These are phyloP conservation scores for Metarhizium sp. DNA, from an alignment of 2,329 filamentous ascomycete genomes.

Conservation along the genomic window DNA sequence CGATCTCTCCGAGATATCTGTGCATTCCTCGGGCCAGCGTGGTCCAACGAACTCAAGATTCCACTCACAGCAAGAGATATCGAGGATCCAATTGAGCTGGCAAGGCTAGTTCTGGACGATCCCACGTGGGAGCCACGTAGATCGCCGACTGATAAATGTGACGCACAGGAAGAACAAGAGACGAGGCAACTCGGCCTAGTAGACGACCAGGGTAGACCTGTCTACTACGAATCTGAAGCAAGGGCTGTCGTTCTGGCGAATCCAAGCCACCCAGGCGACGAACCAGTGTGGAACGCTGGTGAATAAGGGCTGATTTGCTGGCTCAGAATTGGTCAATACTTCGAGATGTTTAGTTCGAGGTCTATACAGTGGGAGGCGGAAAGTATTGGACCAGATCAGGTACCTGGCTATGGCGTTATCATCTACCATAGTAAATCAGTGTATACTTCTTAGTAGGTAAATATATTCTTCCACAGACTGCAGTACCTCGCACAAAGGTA, in stretches of 20 bases:
- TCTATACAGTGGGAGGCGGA: not conserved
- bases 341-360: not conserved
- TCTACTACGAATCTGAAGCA: not conserved
- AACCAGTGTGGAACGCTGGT: slow-evolving; percentile 2
- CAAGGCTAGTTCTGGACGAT: slow-evolving; percentile 34
- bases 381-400: too few relatives aligned
- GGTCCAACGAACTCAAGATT: slow-evolving; percentile 17
- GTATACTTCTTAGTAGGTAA: too few relatives aligned
- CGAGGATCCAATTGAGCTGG: slow-evolving; percentile 25
- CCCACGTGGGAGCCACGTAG: slow-evolving; percentile 26
- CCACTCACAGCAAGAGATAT: slow-evolving; percentile 26
- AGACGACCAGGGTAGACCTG: slow-evolving; percentile 5
- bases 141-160: not conserved
- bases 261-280: slow-evolving; percentile 1
- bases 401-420: too few relatives aligned
- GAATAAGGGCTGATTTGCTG: not conserved
- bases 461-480: too few relatives aligned
- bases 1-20: slow-evolving; percentile 36
- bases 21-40: slow-evolving; percentile 28
- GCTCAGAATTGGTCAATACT: not conserved
- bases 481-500: too few relatives aligned
- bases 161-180: not conserved
- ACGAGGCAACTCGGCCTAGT: slow-evolving; percentile 4
- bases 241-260: slow-evolving; percentile 1
- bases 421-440: too few relatives aligned